Evolutionary conservation across 805 yeast species (phyloP).

Genomic region (Candida methanosorbosa): DNA sequence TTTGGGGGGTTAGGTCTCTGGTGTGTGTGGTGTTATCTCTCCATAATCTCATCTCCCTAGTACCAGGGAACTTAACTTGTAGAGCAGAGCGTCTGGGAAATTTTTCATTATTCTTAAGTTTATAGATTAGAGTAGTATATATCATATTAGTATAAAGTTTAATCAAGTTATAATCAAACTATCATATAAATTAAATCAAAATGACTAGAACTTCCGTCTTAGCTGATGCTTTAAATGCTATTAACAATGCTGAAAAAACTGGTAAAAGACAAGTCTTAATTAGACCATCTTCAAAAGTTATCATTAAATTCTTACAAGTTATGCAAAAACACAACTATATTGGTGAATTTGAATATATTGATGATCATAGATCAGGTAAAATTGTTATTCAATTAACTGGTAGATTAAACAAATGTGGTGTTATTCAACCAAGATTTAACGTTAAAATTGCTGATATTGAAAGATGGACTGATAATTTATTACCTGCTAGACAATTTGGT

Average conservation of each 20-base stretch:
- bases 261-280: constrained; percentile 98
- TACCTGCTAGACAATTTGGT: constrained; percentile 99
- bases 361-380: constrained; percentile 99
- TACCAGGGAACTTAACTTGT: no score
- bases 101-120: no score
- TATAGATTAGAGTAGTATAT: no score
- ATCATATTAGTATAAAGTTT: no score
- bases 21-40: no score
- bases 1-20: no score
- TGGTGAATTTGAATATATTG: constrained; percentile 97
- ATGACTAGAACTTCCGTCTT: constrained; percentile 98
- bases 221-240: constrained; percentile 97
- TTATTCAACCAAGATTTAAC: constrained; percentile 97
- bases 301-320: constrained; percentile 92
- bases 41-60: no score
- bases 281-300: constrained; percentile 98
- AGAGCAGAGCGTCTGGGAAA: no score
- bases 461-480: constrained; percentile 97
- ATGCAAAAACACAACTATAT: constrained; percentile 98
- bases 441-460: constrained; percentile 92
- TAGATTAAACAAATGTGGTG: constrained; percentile 98
- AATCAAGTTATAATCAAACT: no score
- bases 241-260: constrained; percentile 98
- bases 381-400: constrained; percentile 96
- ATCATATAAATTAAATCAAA: constrained; percentile 21